Percentiles rank a stretch among this genome's conserved stretches.
Evolutionary conservation across 305 asterid species (phyloP).

Genomic region (Solanum hybrid): DNA sequence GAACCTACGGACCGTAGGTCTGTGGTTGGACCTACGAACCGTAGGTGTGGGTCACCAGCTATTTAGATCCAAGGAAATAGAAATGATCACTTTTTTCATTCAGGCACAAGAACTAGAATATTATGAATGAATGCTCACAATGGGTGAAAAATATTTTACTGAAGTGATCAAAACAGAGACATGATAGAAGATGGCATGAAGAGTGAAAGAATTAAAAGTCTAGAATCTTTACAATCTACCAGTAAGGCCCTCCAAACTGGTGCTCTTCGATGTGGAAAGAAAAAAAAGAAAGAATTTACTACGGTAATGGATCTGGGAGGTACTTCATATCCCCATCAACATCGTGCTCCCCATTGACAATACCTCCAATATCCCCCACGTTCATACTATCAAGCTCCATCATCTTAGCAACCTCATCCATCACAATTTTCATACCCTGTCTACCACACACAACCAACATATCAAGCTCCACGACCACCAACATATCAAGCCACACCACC

Average conservation of each 20-base stretch:
- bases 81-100: neutral
- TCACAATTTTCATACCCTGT: neutral
- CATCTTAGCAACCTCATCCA: neutral
- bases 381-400: neutral
- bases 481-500: neutral
- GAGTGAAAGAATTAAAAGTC: neutral
- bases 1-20: too few relatives aligned
- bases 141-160: neutral
- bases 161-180: neutral
- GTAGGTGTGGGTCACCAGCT: too few relatives aligned
- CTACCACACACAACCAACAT: neutral
- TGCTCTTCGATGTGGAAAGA: neutral
- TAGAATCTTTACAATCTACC: neutral
- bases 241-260: neutral
- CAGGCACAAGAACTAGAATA: neutral
- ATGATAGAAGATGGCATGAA: neutral
- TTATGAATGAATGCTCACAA: neutral
- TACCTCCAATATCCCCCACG: neutral
- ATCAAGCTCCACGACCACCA: neutral
- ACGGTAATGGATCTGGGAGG: neutral
- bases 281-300: neutral
- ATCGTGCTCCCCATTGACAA: neutral
- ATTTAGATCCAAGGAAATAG: too few relatives aligned
- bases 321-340: neutral
- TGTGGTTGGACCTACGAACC: too few relatives aligned